Evolutionary conservation across 306 rosid genomes (phyloP).

Genomic region (Sechiopsis laciniata): DNA sequence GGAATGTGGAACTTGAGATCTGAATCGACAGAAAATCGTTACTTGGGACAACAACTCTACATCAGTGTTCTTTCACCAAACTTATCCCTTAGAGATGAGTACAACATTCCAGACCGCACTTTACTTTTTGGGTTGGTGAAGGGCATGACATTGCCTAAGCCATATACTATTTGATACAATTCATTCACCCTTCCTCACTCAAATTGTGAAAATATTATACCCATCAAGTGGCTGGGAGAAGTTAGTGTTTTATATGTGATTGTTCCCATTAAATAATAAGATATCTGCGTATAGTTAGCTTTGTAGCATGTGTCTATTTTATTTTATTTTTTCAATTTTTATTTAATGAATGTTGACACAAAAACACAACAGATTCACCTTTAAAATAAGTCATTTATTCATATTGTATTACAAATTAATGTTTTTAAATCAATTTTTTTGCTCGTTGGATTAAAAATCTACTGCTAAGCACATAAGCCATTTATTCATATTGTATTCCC

Average conservation of each 20-base stretch:
- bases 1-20: slow-evolving; percentile 26
- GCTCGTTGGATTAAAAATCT: too few relatives aligned
- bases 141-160: neutral
- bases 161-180: neutral
- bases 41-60: slow-evolving; percentile 7
- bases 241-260: neutral
- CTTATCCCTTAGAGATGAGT: neutral
- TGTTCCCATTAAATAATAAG: too few relatives aligned
- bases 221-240: neutral
- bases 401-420: too few relatives aligned
- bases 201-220: neutral
- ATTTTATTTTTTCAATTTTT: too few relatives aligned
- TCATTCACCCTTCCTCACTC: neutral
- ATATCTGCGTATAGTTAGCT: too few relatives aligned
- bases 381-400: too few relatives aligned
- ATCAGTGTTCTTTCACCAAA: neutral
- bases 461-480: too few relatives aligned
- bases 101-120: slow-evolving; percentile 3
- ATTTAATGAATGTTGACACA: too few relatives aligned
- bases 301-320: too few relatives aligned
- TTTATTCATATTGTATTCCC: too few relatives aligned
- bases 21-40: slow-evolving; percentile 13
- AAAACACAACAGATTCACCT: too few relatives aligned
- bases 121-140: slow-evolving; percentile 1
- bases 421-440: too few relatives aligned